Base-by-base conservation (phyloP, 2,329 filamentous ascomycete species). In the Hymenoscyphus linearis region DNA sequence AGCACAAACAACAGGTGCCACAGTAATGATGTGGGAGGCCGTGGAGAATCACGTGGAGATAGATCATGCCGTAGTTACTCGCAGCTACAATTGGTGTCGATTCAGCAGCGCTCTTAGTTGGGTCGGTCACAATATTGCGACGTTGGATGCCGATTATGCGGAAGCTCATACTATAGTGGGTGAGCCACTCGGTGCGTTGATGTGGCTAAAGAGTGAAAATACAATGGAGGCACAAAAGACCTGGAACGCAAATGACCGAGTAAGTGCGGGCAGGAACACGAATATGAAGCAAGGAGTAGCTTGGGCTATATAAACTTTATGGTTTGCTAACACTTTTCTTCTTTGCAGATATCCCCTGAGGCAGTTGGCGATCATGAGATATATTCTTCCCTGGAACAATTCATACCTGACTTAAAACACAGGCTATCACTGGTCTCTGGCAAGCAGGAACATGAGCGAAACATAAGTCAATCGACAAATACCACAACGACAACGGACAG, bases 91-190 rank as follows among this genome's bases (percentile, higher is more conserved):
- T 34, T 80, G 78, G 78, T 78, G 76, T 64, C 74, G 74, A 27
- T 80, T 78, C 64, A 78, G 79, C 66, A 79, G 74, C 61, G 74
- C 73, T 4, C 69, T 79, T 5, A 71, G 73, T 6, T 80, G 77
- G 76, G 77, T 79, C 56, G 77, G 76, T 4, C 62, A 73, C 1
- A 62, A 71, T 52, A 65, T 70, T 27, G 74, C 78, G 7, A 65
- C 80, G 18, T 65, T 66, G 3, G 70, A 79, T 65, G 71, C 74
- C 1, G 63, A 67, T 4, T 55, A 72, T 10, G 75, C 75, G 35
- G 18, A 47, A 16, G 22, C 12, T 13, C 40, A 13, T 4, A 64
- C 65, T 26, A 71, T 73, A 12, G 66, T 64, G 9, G 57, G 64
- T 0, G 74, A 78, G 60, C 78, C 78, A 13, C 69, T 80, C 3